phyloP scores from a whole-genome alignment of 2,329 filamentous ascomycete genomes.

The Westerdykella sp. region DNA sequence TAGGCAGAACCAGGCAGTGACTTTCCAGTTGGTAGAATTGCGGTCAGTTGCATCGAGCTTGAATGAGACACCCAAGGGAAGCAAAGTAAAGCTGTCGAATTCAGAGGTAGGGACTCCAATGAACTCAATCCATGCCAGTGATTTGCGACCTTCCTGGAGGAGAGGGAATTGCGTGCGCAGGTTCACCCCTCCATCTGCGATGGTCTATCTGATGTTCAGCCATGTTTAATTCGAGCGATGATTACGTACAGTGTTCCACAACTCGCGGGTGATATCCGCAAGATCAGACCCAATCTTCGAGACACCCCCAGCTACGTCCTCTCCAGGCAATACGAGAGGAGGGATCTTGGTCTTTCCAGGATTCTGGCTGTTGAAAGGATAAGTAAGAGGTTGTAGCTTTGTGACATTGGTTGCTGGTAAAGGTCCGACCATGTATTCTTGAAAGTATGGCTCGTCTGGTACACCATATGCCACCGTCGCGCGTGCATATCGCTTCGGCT shows the following conservation, averaged over 20 bases:
- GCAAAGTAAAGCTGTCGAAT: slow-evolving; percentile 41
- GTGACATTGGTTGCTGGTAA: slow-evolving; percentile 42
- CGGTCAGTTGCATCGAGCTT: slow-evolving; percentile 46
- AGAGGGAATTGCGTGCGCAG: slow-evolving; percentile 22
- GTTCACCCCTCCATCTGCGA: slow-evolving; percentile 8
- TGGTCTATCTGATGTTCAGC: slow-evolving; percentile 6
- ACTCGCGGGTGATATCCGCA: slow-evolving; percentile 15
- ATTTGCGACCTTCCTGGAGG: slow-evolving; percentile 32
- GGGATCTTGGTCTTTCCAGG: background rate
- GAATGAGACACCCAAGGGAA: slow-evolving; percentile 43
- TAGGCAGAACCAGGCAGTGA: slow-evolving; percentile 51
- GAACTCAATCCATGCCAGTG: slow-evolving; percentile 47
- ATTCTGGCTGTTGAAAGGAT: slow-evolving; percentile 11
- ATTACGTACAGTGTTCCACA: slow-evolving; percentile 19
- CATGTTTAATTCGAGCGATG: background rate
- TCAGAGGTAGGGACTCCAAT: slow-evolving; percentile 35
- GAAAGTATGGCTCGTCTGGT: slow-evolving; percentile 28
- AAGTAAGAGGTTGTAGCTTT: slow-evolving; percentile 18
- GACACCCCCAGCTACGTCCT: background rate
- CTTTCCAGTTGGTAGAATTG: slow-evolving; percentile 47
- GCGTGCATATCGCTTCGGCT: slow-evolving; percentile 16
- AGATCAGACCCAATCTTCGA: background rate
- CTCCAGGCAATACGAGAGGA: background rate
- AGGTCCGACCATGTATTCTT: slow-evolving; percentile 47
- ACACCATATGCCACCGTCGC: slow-evolving; percentile 14